A percentile compares a stretch with the other conserved stretches of the same genome.
Evolutionary conservation across 176 grass and related monocot species (phyloP).

Genomic region (Themeda triandra): DNA sequence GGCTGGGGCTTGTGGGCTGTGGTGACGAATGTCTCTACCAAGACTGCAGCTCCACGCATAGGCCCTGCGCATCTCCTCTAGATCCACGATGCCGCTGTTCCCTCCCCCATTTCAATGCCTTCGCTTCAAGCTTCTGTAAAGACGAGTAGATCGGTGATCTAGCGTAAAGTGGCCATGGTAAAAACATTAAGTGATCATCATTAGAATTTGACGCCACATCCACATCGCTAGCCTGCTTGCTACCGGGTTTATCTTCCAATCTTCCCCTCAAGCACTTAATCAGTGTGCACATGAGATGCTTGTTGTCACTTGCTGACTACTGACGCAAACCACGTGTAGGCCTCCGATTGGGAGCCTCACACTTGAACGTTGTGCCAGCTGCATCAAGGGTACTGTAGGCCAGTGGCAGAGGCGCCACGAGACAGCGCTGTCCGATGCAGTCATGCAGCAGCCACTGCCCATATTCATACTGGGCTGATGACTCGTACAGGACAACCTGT

Average conservation of each 20-base stretch:
- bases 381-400: background rate
- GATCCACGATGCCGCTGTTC: background rate
- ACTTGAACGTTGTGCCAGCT: conserved; percentile 14
- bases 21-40: conserved; percentile 29
- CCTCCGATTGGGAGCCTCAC: background rate
- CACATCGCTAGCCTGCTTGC: background rate
- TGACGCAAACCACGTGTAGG: conserved; percentile 15
- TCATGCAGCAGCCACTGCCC: background rate
- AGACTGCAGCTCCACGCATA: background rate
- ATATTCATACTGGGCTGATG: no score
- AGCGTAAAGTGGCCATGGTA: conserved; percentile 6
- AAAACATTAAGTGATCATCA: conserved; percentile 11
- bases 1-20: background rate
- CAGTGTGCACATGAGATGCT: background rate
- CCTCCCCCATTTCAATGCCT: background rate
- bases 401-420: conserved; percentile 3
- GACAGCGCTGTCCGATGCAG: conserved; percentile 16
- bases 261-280: background rate
- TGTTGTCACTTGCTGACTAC: background rate
- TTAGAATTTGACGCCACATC: background rate
- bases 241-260: background rate
- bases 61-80: background rate
- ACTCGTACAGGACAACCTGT: background rate
- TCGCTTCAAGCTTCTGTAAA: conserved; percentile 35
- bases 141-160: background rate